Evolutionary conservation across 768 basidiomycete species (phyloP), one percentile per base, ranked within the genome.

Genomic region (Glaciozyma antarctica): DNA sequence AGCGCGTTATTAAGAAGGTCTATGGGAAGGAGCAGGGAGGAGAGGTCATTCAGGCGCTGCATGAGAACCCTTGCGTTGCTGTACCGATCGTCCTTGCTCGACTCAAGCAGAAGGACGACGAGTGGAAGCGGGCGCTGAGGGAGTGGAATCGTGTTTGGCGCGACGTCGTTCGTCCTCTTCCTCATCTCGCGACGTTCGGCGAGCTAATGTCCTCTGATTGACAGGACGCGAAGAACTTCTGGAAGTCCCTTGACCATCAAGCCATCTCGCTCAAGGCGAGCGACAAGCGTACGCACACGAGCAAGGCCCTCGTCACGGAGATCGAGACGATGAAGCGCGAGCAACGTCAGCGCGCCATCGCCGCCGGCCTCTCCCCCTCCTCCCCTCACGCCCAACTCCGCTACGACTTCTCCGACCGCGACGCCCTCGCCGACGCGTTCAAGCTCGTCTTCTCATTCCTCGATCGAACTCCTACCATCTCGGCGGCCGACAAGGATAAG

Each of bases 81-180:
- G 86, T 97, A 13, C 93, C 94, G 1, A 89, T 98, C 65, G 89
- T 97, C 9, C 83, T 98, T 3, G 80, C 82, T 51, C 85, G 95
- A 15, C 80, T 99, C 53, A 92, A 90, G 79, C 84, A 85, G 75
- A 95, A 93, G 77, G 89, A 97, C 76, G 93, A 95, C 66, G 95
- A 99, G 75, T 99, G 95, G 95, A 85, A 90, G 73, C 82, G 89
- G 41, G 85, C 88, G 34, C 89, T 92, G 76, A 82, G 94, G 34
- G 93, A 97, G 77, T 98, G 91, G 90, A 90, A 87, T 78, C 83
- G 88, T 66, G 93, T 91, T 21, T 98, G 95, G 95, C 82, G 91
- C 58, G 94, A 97, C 76, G 88, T 93, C 57, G 68, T 69, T 28
- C 52, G 62, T 65, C 49, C 26, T 5, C 24, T 45, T 30, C 5